These are phyloP conservation scores for Neonectria sp. DNA, from an alignment of 2,329 filamentous ascomycete species.

Conservation along the genomic window DNA sequence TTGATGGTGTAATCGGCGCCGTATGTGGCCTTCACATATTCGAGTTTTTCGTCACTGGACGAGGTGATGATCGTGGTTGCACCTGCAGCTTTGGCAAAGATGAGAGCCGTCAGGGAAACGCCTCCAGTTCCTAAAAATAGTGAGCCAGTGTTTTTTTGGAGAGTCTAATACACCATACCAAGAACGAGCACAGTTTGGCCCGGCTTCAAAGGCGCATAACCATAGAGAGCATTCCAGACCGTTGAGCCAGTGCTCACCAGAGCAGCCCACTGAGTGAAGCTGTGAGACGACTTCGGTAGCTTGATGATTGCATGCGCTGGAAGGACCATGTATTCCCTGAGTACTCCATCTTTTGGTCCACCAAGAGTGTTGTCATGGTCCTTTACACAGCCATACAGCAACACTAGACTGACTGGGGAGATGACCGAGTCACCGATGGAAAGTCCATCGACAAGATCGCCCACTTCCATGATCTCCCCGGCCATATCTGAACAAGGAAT, in stretches of 20 bases:
- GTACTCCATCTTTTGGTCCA: constrained; percentile 54
- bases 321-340: constrained; percentile 60
- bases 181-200: constrained; percentile 57
- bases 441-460: constrained; percentile 44
- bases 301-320: constrained; percentile 56
- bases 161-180: constrained; percentile 34
- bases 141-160: not conserved
- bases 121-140: constrained; percentile 60
- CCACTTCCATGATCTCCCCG: constrained; percentile 52
- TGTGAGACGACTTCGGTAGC: constrained; percentile 55
- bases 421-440: constrained; percentile 52
- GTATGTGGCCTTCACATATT: constrained; percentile 50
- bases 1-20: constrained; percentile 65
- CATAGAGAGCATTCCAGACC: constrained; percentile 65
- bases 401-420: constrained; percentile 38
- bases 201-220: constrained; percentile 55
- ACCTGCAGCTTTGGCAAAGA: constrained; percentile 62
- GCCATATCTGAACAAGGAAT: constrained; percentile 55
- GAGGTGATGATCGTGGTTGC: constrained; percentile 65
- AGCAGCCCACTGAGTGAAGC: constrained; percentile 55
- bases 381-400: constrained; percentile 47
- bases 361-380: constrained; percentile 44
- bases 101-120: constrained; percentile 60
- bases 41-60: constrained; percentile 64
- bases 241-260: constrained; percentile 62